Base-by-base conservation (phyloP, 345 rosid species). In the Brassica rapa region DNA sequence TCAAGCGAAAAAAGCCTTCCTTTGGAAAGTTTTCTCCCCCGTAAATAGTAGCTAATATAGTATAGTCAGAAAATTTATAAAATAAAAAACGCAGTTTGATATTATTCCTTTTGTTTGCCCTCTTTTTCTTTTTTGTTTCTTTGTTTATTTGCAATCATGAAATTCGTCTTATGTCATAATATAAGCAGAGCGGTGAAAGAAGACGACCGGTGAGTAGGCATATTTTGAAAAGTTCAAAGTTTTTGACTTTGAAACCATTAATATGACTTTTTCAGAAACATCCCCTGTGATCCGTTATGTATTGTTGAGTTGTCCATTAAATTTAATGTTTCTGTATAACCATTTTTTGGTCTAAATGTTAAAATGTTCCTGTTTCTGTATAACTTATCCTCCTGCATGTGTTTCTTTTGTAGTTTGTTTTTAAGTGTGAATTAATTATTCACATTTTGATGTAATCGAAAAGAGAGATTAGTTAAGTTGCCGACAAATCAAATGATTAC, bases 191-290 rank as follows among this genome's bases (percentile, higher is more conserved):
- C 73, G 78, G 14, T 79, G 66, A 35, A 68, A 73, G 63, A 51
- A 49, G 70, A 49, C 16, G 59, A 79, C 82, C 66, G 78, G 65
- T 57, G 43, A 73, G 66, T 72, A 33, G 69, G 74, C 70, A 7
- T 35, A 33, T 16, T 8, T 73, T 68, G 78, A 79, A 33, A 61
- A 9, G 16, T 79, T 73, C 78, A 59, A 67, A 15, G 56, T 51
- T 11, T 63, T 73, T 73, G 57, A 73, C 73, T 67, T 79, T 72
- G 62, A 78, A 57, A 78, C 43, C 4, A 57, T 8, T 2, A 1
- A 10, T 4, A 51, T 4, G 43, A 60, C 75, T 71, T 65, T 57
- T 27, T 15, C 19, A 11, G 16, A 12, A 63, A 51, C 71, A 62
- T 63, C 55, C n/a, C 16, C 19, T 71, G 61, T 78, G 46, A n/a